These are phyloP conservation scores for Achaetomiella virescens DNA, from an alignment of 495 filamentous ascomycete species.

Conservation along the genomic window DNA sequence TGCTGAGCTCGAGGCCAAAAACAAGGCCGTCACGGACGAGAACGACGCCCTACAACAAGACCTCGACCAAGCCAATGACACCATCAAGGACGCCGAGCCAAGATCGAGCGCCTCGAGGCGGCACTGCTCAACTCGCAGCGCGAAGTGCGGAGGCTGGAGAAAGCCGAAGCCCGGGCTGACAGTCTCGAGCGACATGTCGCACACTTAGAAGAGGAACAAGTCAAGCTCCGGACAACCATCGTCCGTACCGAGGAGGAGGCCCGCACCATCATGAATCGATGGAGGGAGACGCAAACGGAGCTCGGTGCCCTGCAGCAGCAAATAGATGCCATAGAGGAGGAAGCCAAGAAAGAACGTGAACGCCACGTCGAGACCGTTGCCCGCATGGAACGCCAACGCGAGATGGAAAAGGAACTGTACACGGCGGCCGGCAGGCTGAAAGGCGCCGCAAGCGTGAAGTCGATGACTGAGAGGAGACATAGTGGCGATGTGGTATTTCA, in stretches of 20 bases:
- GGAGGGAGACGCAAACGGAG: slow-evolving; percentile 72
- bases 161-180: slow-evolving; percentile 64
- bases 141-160: slow-evolving; percentile 66
- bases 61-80: slow-evolving; percentile 71
- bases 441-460: slow-evolving; percentile 64
- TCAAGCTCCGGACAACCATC: slow-evolving; percentile 59
- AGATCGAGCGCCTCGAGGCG: slow-evolving; percentile 62
- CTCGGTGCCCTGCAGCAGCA: slow-evolving; percentile 73
- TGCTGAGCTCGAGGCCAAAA: slow-evolving; percentile 62
- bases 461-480: slow-evolving; percentile 46
- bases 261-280: slow-evolving; percentile 67
- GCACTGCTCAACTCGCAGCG: slow-evolving; percentile 68
- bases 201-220: slow-evolving; percentile 75
- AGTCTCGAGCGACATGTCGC: slow-evolving; percentile 72
- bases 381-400: slow-evolving; percentile 72
- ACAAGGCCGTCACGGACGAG: slow-evolving; percentile 68
- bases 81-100: slow-evolving; percentile 63
- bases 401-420: slow-evolving; percentile 68
- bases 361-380: slow-evolving; percentile 73
- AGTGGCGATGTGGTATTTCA: slow-evolving; percentile 66
- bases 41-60: slow-evolving; percentile 73
- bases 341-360: slow-evolving; percentile 75
- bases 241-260: slow-evolving; percentile 61
- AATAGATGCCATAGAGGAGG: slow-evolving; percentile 80
- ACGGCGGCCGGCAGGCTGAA: slow-evolving; percentile 71